Evolutionary conservation across 768 basidiomycete species (phyloP).

Genomic region (Rhodotorula taiwanensis): DNA sequence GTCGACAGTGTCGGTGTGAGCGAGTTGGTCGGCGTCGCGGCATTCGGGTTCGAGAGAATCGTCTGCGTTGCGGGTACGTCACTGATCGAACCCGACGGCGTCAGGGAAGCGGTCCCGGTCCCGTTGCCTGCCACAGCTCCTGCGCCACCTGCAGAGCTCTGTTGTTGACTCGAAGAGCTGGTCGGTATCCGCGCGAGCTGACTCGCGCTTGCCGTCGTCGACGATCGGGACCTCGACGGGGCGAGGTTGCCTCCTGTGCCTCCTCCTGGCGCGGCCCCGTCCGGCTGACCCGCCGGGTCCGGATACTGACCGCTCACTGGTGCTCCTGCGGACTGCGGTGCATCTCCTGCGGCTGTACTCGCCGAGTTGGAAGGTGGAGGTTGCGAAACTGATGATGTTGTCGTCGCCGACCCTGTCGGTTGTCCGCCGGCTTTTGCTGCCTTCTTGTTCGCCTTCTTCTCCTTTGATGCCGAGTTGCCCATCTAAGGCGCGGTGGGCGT

Average conservation of each 20-base stretch:
- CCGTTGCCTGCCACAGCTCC: no score
- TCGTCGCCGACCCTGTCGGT: background rate
- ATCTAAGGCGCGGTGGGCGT: background rate
- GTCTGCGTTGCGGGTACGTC: conserved; percentile 76
- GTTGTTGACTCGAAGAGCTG: background rate
- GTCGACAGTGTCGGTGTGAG: conserved; percentile 29
- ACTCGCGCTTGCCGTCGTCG: conserved; percentile 9
- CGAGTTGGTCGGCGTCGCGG: conserved; percentile 11
- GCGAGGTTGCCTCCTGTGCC: conserved; percentile 3
- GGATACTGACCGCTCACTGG: background rate
- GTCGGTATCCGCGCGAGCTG: background rate
- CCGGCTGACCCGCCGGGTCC: background rate
- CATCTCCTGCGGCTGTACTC: background rate
- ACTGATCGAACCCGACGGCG: no score
- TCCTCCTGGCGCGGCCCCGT: background rate
- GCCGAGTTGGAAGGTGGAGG: no score
- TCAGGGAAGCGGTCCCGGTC: no score
- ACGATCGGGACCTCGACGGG: conserved; percentile 15
- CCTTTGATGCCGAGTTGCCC: conserved; percentile 29
- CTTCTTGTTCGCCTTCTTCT: conserved; percentile 3
- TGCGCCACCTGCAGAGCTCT: conserved; percentile 42
- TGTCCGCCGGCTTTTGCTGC: background rate
- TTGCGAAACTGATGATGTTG: no score
- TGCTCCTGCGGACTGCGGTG: background rate
- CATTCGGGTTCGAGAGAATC: conserved; percentile 73